Conservation (phyloP, 176 grass and related monocot species). For the Triticum urartu region DNA sequence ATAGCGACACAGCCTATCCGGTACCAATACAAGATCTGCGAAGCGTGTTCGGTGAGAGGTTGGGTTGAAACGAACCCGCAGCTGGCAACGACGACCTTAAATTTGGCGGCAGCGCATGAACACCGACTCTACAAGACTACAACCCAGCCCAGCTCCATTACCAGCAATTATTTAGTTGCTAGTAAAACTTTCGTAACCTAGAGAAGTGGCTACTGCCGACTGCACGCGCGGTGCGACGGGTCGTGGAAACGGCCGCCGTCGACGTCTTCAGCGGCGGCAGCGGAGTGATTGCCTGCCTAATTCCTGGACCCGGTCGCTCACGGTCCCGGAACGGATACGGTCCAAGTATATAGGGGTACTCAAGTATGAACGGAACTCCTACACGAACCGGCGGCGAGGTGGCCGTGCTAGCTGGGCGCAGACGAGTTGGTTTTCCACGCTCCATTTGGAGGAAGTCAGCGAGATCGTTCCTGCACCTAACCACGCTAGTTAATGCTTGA, state of each 20-base stretch:
- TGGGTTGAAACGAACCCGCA: background rate
- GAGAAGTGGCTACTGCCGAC: background rate
- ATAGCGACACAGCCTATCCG: background rate
- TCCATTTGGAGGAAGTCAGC: constrained; percentile 9
- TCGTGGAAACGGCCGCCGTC: background rate
- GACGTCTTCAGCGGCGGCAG: background rate
- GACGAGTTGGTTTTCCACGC: constrained; percentile 10
- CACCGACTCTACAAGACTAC: background rate
- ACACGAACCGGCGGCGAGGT: background rate
- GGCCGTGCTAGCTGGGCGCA: background rate
- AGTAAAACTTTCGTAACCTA: background rate
- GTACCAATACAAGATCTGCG: background rate
- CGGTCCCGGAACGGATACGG: background rate
- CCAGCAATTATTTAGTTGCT: background rate
- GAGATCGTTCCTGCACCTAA: background rate
- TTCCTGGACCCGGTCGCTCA: constrained; percentile 2
- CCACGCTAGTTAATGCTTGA: background rate
- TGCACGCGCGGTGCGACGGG: background rate
- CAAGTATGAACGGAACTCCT: background rate
- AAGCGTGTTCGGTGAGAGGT: constrained; percentile 19
- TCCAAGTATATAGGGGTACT: background rate
- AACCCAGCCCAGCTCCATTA: background rate
- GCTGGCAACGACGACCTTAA: constrained; percentile 14
- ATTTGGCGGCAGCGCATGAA: constrained; percentile 29
- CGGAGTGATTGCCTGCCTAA: constrained; percentile 37